Percentiles rank a stretch among this genome's conserved stretches.
These are phyloP conservation scores for Penicillium soppii DNA, from an alignment of 495 filamentous ascomycete genomes.

Conservation along the genomic window DNA sequence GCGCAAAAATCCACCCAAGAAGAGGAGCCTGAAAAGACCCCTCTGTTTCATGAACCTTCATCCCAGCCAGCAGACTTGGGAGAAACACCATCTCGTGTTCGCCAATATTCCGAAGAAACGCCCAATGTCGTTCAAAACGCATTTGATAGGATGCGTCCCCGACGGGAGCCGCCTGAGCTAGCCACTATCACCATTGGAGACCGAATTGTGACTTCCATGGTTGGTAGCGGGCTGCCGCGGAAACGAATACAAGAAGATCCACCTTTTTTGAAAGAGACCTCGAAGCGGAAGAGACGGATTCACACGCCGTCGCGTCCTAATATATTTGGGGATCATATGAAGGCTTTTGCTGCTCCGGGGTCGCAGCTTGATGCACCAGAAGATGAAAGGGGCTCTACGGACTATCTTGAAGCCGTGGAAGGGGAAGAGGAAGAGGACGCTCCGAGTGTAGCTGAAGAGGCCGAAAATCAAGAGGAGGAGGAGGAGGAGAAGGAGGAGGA, in stretches of 20 bases:
- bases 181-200: slow-evolving; percentile 90
- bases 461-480: slow-evolving; percentile 21
- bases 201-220: slow-evolving; percentile 64
- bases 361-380: slow-evolving; percentile 38
- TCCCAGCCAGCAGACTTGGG: slow-evolving; percentile 13
- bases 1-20: slow-evolving; percentile 4
- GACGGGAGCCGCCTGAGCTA: slow-evolving; percentile 63
- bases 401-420: slow-evolving; percentile 31
- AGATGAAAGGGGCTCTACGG: slow-evolving; percentile 26
- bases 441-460: slow-evolving; percentile 16
- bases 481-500: slow-evolving; percentile 20
- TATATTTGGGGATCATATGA: slow-evolving; percentile 66
- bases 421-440: slow-evolving; percentile 27
- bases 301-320: slow-evolving; percentile 43
- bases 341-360: slow-evolving; percentile 73
- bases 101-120: slow-evolving; percentile 21
- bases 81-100: slow-evolving; percentile 7
- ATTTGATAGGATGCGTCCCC: slow-evolving; percentile 66
- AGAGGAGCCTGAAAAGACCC: slow-evolving; percentile 8
- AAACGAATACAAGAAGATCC: slow-evolving; percentile 31
- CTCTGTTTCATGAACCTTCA: not conserved
- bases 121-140: slow-evolving; percentile 60
- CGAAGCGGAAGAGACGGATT: slow-evolving; percentile 33
- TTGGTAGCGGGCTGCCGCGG: slow-evolving; percentile 50
- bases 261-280: slow-evolving; percentile 10